A percentile compares a stretch with the other conserved stretches of the same genome.
These are phyloP conservation scores for Candida pini DNA, from an alignment of 805 yeast species.

Conservation along the genomic window DNA sequence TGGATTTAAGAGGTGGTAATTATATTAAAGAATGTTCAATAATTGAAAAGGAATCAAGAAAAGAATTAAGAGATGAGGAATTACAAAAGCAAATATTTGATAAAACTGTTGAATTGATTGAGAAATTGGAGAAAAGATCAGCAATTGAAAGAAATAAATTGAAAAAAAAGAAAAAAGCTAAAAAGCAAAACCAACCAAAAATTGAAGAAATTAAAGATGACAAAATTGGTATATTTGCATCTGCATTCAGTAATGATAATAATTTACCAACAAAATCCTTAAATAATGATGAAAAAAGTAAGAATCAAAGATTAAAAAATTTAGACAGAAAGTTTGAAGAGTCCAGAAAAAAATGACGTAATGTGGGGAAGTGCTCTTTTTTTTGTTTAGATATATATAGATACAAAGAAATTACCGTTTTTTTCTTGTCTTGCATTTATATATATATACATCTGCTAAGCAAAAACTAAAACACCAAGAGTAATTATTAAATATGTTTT, in stretches of 20 bases:
- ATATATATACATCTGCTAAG: too few species aligned
- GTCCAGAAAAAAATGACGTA: conserved; percentile 3
- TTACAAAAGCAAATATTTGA: conserved; percentile 58
- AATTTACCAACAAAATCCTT: conserved; percentile 1
- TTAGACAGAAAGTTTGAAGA: conserved; percentile 20
- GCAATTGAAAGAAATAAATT: conserved; percentile 57
- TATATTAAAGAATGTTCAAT: conserved; percentile 68
- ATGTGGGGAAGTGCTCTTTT: too few species aligned
- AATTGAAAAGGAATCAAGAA: conserved; percentile 45
- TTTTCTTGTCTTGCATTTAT: too few species aligned
- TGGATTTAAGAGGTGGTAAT: conserved; percentile 56
- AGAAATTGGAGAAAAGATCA: conserved; percentile 58
- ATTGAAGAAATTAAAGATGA: conserved; percentile 3
- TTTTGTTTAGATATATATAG: too few species aligned
- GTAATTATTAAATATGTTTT: too few species aligned
- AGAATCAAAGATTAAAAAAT: conserved; percentile 14
- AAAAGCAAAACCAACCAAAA: conserved; percentile 1
- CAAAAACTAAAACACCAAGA: too few species aligned
- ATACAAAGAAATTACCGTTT: too few species aligned
- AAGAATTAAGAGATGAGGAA: conserved; percentile 55
- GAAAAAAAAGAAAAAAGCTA: conserved; percentile 1
- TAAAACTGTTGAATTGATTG: conserved; percentile 53
- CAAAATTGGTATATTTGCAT: conserved; percentile 16
- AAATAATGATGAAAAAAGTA: conserved; percentile 7
- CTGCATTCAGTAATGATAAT: conserved; percentile 18